Evolutionary conservation across 2,329 filamentous ascomycete species (phyloP).

Genomic region (Ascochyta clinopodiicola): DNA sequence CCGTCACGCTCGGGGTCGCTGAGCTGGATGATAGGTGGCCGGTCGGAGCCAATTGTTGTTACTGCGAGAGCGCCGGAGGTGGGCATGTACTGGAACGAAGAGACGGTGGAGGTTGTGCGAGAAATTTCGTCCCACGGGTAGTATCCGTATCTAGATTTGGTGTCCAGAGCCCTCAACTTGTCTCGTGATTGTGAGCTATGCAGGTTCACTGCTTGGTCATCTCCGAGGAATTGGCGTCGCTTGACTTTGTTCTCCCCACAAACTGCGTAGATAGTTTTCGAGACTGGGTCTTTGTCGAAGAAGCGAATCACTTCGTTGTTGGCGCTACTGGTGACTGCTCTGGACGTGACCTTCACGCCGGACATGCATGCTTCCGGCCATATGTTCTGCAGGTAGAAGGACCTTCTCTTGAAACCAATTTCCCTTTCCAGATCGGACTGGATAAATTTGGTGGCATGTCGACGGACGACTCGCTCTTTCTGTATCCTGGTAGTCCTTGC

Average conservation of each 20-base stretch:
- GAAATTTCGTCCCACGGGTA: conserved; percentile 31
- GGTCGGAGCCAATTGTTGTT: conserved; percentile 39
- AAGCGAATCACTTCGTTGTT: conserved; percentile 21
- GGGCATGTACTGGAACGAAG: conserved; percentile 39
- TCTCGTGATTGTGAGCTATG: not conserved
- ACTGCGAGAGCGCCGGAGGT: conserved; percentile 36
- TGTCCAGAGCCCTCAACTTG: conserved; percentile 4
- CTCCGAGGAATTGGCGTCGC: conserved; percentile 12
- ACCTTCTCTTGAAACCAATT: conserved; percentile 29
- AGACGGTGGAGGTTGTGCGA: conserved; percentile 37
- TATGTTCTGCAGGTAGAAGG: conserved; percentile 24
- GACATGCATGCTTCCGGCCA: conserved; percentile 40
- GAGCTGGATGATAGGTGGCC: conserved; percentile 36
- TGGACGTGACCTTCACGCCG: conserved; percentile 14
- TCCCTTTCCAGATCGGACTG: conserved; percentile 36
- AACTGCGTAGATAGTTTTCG: conserved; percentile 33
- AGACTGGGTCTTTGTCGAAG: conserved; percentile 38
- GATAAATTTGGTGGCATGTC: conserved; percentile 23
- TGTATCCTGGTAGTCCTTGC: conserved; percentile 20
- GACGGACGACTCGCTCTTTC: conserved; percentile 35
- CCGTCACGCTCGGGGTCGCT: conserved; percentile 34
- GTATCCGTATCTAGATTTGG: conserved; percentile 23
- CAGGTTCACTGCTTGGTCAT: conserved; percentile 3
- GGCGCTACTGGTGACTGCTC: conserved; percentile 18
- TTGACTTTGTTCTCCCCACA: conserved; percentile 33